Base-by-base conservation (phyloP, 495 filamentous ascomycete species). In the Aspergillus funiculosus region DNA sequence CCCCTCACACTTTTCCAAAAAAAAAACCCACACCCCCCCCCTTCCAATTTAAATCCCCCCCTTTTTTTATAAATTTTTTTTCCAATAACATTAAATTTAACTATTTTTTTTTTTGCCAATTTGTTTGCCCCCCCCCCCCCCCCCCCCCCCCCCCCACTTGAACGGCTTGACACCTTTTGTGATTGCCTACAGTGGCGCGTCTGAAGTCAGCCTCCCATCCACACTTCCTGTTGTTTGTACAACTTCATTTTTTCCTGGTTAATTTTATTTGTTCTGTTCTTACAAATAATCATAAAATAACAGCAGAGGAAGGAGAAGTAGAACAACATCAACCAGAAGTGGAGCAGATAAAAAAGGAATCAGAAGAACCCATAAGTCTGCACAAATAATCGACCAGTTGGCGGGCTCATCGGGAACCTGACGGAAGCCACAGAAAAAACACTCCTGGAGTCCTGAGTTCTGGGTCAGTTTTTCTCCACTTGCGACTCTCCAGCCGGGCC, bases 191-290 rank as follows among this genome's bases (percentile, higher is more conserved):
- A 30, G 48, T 51, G 48, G 53, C 53, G 53, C 44, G 34, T 50
- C 44, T 48, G 26, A 37, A 56, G 53, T 56, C 53, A 52, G 48
- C 53, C 39, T 52, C 53, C 35, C 37, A 29, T 36, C 48, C 14
- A 40, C 28, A 21, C n/a, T 14, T 17, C 8, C 17, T 13, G n/a
- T 24, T 11, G 17, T 49, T 37, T 17, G 21, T 30, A 9, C 6
- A 32, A 11, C 11, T 51, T 38, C 21, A 13, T 25, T 31, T 43
- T 21, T 50, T 43, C 18, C 27, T 30, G 8, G 24, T 26, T 42
- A 18, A 29, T 34, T 4, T 29, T 10, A 18, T 42, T 41, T 31
- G n/a, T n/a, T n/a, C n/a, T n/a, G n/a, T n/a, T n/a, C n/a, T n/a
- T n/a, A n/a, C n/a, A n/a, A 11, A 5, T 21, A 38, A 38, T 25